Conservation (phyloP, 1,139 yeast species). For the Candida dubliniensis region DNA sequence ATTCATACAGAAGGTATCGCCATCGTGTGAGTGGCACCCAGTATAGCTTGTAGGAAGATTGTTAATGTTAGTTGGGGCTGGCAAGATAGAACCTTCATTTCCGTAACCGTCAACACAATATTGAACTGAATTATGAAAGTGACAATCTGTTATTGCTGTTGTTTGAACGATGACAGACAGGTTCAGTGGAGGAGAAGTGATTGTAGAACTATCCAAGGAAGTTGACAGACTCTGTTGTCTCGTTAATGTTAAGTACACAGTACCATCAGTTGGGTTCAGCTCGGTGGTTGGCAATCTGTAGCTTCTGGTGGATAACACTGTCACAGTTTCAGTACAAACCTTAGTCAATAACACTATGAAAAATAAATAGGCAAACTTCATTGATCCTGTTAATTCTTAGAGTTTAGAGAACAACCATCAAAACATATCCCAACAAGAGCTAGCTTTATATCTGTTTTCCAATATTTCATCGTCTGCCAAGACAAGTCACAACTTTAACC, state of each 20-base stretch:
- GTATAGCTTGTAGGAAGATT: slow-evolving; percentile 25
- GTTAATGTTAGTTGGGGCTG: slow-evolving; percentile 24
- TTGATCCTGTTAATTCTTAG: neutral
- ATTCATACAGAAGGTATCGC: slow-evolving; percentile 24
- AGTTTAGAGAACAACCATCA: too few relatives aligned
- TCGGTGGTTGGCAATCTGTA: slow-evolving; percentile 2
- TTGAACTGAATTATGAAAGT: slow-evolving; percentile 26
- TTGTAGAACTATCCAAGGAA: neutral
- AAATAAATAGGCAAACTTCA: neutral
- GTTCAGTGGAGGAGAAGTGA: neutral
- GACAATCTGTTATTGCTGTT: slow-evolving; percentile 25
- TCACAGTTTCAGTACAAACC: slow-evolving; percentile 5
- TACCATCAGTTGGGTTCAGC: slow-evolving; percentile 1
- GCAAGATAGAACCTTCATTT: slow-evolving; percentile 28
- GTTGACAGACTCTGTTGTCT: neutral
- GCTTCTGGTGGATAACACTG: slow-evolving; percentile 2
- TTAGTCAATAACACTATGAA: neutral
- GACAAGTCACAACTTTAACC: too few relatives aligned
- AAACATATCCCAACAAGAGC: too few relatives aligned
- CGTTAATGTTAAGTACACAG: slow-evolving; percentile 5
- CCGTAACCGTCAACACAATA: slow-evolving; percentile 29
- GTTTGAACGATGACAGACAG: slow-evolving; percentile 1
- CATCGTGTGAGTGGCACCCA: slow-evolving; percentile 31
- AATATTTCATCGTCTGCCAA: too few relatives aligned
- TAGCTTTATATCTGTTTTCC: too few relatives aligned